These are phyloP conservation scores for Prototheca wickerhamii DNA, from an alignment of 163 green algal genomes.

Conservation along the genomic window DNA sequence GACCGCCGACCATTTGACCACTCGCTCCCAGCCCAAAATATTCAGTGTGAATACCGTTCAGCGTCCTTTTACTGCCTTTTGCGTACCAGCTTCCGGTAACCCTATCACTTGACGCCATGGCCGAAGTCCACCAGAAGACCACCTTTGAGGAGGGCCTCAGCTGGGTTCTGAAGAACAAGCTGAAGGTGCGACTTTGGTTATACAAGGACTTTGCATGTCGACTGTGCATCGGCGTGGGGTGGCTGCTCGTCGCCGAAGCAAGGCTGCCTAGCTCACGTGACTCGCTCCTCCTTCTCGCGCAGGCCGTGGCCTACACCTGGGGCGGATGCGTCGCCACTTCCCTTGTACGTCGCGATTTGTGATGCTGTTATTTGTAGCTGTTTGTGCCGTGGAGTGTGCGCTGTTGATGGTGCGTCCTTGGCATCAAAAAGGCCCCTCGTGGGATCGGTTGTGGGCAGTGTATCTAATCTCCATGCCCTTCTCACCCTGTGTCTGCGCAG, in stretches of 20 bases:
- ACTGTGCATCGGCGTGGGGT: not conserved
- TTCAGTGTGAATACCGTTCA: not conserved
- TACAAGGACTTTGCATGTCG: not conserved
- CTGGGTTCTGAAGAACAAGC: constrained; percentile 15
- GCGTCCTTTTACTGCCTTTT: not conserved
- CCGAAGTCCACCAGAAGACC: not conserved
- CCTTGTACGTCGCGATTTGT: constrained; percentile 2
- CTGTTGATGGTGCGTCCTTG: not conserved
- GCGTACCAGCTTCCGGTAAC: not conserved
- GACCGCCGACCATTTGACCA: no score
- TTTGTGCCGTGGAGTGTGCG: not conserved
- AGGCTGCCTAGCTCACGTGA: not conserved
- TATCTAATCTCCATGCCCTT: not conserved
- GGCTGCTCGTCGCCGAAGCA: not conserved
- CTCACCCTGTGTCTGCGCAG: constrained; percentile 1
- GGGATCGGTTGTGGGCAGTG: not conserved
- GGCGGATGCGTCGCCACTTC: constrained; percentile 1
- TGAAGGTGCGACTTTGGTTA: constrained; percentile 3
- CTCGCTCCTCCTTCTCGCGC: not conserved
- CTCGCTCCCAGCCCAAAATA: not conserved
- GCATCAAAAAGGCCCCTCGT: not conserved
- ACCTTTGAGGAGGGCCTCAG: not conserved
- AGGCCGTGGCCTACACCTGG: constrained; percentile 12
- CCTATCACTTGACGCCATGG: not conserved
- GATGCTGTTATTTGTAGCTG: not conserved